These are phyloP conservation scores for Citrus australasica DNA, from an alignment of 345 rosid genomes.

Conservation along the genomic window DNA sequence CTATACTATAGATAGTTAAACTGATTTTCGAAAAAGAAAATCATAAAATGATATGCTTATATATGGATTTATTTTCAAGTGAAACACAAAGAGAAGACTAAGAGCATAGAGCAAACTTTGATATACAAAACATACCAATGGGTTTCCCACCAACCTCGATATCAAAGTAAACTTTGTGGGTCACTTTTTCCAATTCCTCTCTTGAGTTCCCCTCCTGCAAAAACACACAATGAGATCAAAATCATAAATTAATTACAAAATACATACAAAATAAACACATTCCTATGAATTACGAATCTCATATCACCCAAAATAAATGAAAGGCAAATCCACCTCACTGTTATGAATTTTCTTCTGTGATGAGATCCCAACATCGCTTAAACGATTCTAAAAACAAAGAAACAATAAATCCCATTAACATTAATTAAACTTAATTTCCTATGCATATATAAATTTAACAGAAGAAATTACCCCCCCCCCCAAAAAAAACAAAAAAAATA, in stretches of 20 bases:
- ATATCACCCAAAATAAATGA: background rate
- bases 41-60: background rate
- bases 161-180: conserved; percentile 88
- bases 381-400: conserved; percentile 40
- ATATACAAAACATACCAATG: conserved; percentile 43
- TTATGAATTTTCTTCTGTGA: conserved; percentile 27
- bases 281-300: background rate
- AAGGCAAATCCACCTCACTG: conserved; percentile 31
- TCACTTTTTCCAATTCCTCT: conserved; percentile 57
- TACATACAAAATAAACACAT: background rate
- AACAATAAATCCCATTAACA: background rate
- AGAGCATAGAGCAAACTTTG: background rate
- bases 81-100: background rate
- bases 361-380: conserved; percentile 48
- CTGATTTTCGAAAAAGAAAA: background rate
- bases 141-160: conserved; percentile 82
- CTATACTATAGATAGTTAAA: background rate
- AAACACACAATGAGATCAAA: background rate
- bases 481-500: background rate
- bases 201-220: conserved; percentile 42
- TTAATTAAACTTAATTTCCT: background rate
- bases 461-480: background rate
- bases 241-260: background rate
- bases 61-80: background rate
- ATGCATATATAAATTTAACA: background rate